Conservation (phyloP, 176 grass and related monocot genomes). For the Musa acuminata region DNA sequence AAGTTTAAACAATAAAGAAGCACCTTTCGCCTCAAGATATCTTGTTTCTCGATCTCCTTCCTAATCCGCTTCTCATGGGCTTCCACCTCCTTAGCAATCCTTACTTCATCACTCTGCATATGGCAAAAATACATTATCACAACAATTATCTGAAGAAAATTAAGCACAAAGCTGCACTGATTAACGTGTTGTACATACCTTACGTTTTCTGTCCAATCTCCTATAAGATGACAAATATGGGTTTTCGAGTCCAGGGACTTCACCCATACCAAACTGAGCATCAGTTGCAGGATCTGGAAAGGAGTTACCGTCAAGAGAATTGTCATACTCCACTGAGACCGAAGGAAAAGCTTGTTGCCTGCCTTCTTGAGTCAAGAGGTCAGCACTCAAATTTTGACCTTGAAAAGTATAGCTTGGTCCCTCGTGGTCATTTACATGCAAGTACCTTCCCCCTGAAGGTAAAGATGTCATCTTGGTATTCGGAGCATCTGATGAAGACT, state of each 20-base stretch:
- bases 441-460: slow-evolving; percentile 32
- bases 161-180: background rate
- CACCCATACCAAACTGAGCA: slow-evolving; percentile 37
- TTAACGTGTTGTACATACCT: slow-evolving; percentile 34
- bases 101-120: slow-evolving; percentile 72
- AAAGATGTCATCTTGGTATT: slow-evolving; percentile 36
- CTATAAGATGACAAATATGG: slow-evolving; percentile 44
- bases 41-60: slow-evolving; percentile 92
- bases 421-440: slow-evolving; percentile 45
- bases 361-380: slow-evolving; percentile 44
- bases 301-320: slow-evolving; percentile 35
- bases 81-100: slow-evolving; percentile 87
- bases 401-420: slow-evolving; percentile 50
- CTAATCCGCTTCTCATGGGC: slow-evolving; percentile 79
- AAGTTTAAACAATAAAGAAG: slow-evolving; percentile 11
- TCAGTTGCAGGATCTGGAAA: slow-evolving; percentile 33
- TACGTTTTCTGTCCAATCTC: slow-evolving; percentile 65
- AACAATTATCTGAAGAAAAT: background rate
- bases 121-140: background rate
- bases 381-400: slow-evolving; percentile 47
- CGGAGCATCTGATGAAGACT: slow-evolving; percentile 40
- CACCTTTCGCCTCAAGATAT: slow-evolving; percentile 90
- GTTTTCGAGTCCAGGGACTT: slow-evolving; percentile 39
- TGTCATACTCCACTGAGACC: slow-evolving; percentile 41
- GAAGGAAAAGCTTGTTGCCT: slow-evolving; percentile 34